A percentile compares a stretch with the other conserved stretches of the same genome.
These are phyloP conservation scores for Arabidopsis lyrata DNA, from an alignment of 441 rosid species.

Conservation along the genomic window DNA sequence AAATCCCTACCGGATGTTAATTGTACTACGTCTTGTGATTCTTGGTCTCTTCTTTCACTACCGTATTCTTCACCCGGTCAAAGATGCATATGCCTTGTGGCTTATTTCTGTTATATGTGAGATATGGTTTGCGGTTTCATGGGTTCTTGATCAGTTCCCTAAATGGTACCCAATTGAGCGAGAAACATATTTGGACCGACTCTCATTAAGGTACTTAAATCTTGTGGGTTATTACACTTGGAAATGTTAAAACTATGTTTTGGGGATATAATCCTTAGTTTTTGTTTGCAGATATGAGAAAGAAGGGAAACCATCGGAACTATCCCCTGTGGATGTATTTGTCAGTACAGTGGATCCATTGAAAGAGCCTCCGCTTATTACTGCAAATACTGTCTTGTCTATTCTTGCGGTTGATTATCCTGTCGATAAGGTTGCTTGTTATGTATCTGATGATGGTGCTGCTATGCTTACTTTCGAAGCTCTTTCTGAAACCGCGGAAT, in stretches of 20 bases:
- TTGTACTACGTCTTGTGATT: conserved; percentile 79
- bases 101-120: conserved; percentile 92
- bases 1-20: conserved; percentile 85
- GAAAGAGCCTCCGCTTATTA: conserved; percentile 97
- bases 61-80: conserved; percentile 86
- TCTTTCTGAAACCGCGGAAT: conserved; percentile 93
- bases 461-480: conserved; percentile 99
- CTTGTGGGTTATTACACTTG: neutral
- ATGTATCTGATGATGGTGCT: conserved; percentile 98
- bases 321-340: conserved; percentile 76
- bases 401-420: conserved; percentile 98
- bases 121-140: conserved; percentile 96
- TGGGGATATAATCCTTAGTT: neutral
- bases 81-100: conserved; percentile 90
- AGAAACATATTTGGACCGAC: conserved; percentile 95
- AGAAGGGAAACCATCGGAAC: conserved; percentile 82
- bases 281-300: conserved; percentile 73
- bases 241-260: neutral
- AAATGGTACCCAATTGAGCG: conserved; percentile 91
- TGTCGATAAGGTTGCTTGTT: conserved; percentile 89
- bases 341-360: conserved; percentile 97
- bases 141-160: conserved; percentile 98
- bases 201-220: conserved; percentile 72
- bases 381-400: conserved; percentile 96
- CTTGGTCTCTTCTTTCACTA: conserved; percentile 92